Evolutionary conservation across 2,329 filamentous ascomycete species (phyloP).

Genomic region (Aspergillus sp.): DNA sequence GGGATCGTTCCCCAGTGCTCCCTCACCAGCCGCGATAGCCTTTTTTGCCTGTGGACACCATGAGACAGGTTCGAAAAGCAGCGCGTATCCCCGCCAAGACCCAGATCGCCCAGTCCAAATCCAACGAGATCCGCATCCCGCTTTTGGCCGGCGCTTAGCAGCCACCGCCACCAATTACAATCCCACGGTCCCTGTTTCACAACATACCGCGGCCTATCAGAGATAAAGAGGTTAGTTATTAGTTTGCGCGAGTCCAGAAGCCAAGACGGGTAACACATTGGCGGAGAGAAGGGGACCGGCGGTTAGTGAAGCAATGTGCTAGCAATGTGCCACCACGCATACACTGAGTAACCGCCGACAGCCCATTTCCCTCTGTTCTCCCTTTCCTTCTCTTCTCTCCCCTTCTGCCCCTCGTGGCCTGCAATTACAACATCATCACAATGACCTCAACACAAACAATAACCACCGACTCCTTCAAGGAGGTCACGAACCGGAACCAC

Average conservation of each 20-base stretch:
- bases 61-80: not conserved
- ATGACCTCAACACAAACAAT: slow-evolving; percentile 1
- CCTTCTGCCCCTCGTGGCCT: not conserved
- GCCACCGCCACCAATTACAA: not conserved
- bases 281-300: not conserved
- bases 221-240: not conserved
- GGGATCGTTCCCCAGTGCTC: no score
- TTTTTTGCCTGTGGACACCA: no score
- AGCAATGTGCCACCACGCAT: not conserved
- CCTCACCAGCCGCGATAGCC: no score
- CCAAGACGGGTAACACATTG: not conserved
- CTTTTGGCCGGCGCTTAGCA: not conserved
- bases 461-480: slow-evolving; percentile 9
- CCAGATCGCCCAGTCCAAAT: not conserved
- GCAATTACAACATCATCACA: not conserved
- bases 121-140: not conserved
- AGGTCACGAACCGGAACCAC: not conserved
- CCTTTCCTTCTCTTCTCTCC: not conserved
- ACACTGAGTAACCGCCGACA: no score
- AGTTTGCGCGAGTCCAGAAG: not conserved
- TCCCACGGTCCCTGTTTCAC: not conserved
- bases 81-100: not conserved
- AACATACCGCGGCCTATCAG: not conserved
- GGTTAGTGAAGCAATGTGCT: not conserved
- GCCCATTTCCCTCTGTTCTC: not conserved